Evolutionary conservation across 352 stramenopile genomes (phyloP).

Genomic region (Globisporangium splendens): DNA sequence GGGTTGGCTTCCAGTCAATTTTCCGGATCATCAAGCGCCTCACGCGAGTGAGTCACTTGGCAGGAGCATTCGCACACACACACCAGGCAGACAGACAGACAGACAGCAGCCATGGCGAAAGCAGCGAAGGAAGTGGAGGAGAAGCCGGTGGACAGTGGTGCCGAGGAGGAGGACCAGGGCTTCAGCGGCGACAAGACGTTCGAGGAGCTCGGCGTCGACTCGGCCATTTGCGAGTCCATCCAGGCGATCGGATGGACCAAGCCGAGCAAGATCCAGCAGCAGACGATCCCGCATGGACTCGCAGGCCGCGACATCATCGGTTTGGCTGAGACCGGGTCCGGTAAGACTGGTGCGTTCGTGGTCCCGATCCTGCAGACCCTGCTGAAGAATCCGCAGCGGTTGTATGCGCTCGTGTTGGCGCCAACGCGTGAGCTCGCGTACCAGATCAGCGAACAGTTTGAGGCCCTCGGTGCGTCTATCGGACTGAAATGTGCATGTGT

Average conservation of each 20-base stretch:
- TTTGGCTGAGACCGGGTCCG: conserved; percentile 93
- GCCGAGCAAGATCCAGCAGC: conserved; percentile 95
- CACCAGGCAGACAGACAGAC: neutral
- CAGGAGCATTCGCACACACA: neutral
- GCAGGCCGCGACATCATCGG: conserved; percentile 96
- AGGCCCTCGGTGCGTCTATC: conserved; percentile 89
- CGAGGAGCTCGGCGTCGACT: conserved; percentile 86
- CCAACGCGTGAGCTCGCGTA: conserved; percentile 95
- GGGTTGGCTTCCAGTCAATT: conserved; percentile 17
- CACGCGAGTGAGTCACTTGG: neutral
- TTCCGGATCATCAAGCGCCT: conserved; percentile 10
- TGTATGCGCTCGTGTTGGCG: conserved; percentile 91
- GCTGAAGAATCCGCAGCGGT: conserved; percentile 85
- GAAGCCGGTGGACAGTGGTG: neutral
- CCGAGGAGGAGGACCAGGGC: conserved; percentile 28
- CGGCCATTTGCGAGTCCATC: conserved; percentile 91
- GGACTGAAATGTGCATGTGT: conserved; percentile 91
- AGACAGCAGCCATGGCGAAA: conserved; percentile 8
- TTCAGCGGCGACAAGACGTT: conserved; percentile 85
- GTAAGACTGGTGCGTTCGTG: conserved; percentile 95
- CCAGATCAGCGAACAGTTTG: conserved; percentile 95
- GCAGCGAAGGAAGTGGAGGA: conserved; percentile 1
- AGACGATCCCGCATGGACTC: conserved; percentile 91
- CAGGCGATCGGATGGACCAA: conserved; percentile 90
- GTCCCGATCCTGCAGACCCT: conserved; percentile 93